These are phyloP conservation scores for Aspergillus sp. DNA, from an alignment of 2,329 filamentous ascomycete species.

Conservation along the genomic window DNA sequence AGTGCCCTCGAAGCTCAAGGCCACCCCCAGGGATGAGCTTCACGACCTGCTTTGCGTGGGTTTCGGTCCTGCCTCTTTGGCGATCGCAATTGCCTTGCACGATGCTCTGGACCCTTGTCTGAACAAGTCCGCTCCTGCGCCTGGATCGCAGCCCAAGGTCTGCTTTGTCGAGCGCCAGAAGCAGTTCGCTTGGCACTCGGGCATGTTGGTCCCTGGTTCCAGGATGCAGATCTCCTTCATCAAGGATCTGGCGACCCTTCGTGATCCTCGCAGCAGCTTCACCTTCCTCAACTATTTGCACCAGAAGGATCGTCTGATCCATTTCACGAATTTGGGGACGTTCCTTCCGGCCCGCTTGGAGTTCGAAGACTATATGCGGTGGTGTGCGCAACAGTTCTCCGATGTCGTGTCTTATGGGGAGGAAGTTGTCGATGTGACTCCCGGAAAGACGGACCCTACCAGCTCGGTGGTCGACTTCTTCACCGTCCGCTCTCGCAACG, in stretches of 20 bases:
- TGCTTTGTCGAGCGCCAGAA: slow-evolving; percentile 85
- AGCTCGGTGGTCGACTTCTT: slow-evolving; percentile 64
- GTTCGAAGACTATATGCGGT: slow-evolving; percentile 93
- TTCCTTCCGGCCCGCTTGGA: slow-evolving; percentile 84
- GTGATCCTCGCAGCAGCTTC: slow-evolving; percentile 85
- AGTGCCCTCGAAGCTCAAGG: slow-evolving; percentile 50
- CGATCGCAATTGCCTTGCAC: slow-evolving; percentile 85
- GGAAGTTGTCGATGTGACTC: slow-evolving; percentile 72
- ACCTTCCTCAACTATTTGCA: slow-evolving; percentile 96
- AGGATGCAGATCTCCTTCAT: slow-evolving; percentile 98
- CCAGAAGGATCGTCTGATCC: slow-evolving; percentile 74
- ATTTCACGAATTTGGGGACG: slow-evolving; percentile 88
- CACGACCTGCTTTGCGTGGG: slow-evolving; percentile 89
- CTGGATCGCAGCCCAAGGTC: slow-evolving; percentile 63
- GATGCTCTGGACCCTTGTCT: slow-evolving; percentile 64
- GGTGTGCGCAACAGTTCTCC: slow-evolving; percentile 82
- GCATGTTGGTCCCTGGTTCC: slow-evolving; percentile 89
- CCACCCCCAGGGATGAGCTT: slow-evolving; percentile 62
- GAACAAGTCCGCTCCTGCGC: slow-evolving; percentile 42
- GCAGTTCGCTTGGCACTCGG: slow-evolving; percentile 87
- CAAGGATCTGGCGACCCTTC: slow-evolving; percentile 88
- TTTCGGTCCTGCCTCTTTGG: slow-evolving; percentile 87
- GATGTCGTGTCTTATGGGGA: slow-evolving; percentile 73
- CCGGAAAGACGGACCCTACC: slow-evolving; percentile 53
- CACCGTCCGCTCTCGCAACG: slow-evolving; percentile 65